Percentiles rank a stretch among this genome's conserved stretches.
Conservation (phyloP, 768 basidiomycete species). For the Macrolepiota dolichaula region DNA sequence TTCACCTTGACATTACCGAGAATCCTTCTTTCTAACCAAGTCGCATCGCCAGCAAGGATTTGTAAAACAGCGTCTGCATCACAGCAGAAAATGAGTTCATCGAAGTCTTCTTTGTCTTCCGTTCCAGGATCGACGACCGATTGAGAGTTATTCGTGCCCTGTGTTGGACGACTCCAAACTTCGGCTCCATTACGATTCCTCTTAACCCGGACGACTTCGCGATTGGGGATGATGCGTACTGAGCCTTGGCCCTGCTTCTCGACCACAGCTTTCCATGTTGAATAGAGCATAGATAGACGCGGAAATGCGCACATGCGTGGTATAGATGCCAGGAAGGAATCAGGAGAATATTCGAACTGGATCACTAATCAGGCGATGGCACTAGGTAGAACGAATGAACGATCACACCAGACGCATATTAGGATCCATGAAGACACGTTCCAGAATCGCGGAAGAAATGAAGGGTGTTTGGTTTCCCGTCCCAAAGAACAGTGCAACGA, state of each 20-base stretch:
- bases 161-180: background rate
- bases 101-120: conserved; percentile 19
- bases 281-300: conserved; percentile 23
- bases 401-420: too few species aligned
- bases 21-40: too few species aligned
- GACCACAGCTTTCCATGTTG: conserved; percentile 19
- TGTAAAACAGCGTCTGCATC: conserved; percentile 25
- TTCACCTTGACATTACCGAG: conserved; percentile 25
- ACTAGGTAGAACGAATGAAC: too few species aligned
- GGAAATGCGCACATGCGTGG: conserved; percentile 29
- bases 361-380: background rate
- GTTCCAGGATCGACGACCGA: conserved; percentile 12
- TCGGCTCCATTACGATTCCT: too few species aligned
- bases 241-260: conserved; percentile 24
- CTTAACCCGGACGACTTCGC: conserved; percentile 21
- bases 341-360: conserved; percentile 29
- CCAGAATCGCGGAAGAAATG: too few species aligned
- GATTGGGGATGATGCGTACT: conserved; percentile 20
- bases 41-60: conserved; percentile 22
- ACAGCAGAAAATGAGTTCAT: conserved; percentile 24
- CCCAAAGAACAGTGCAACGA: too few species aligned
- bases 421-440: too few species aligned
- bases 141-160: conserved; percentile 26
- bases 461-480: too few species aligned
- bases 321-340: conserved; percentile 20